Conservation (phyloP, 176 grass and related monocot species). For the Elaeis guineensis region DNA sequence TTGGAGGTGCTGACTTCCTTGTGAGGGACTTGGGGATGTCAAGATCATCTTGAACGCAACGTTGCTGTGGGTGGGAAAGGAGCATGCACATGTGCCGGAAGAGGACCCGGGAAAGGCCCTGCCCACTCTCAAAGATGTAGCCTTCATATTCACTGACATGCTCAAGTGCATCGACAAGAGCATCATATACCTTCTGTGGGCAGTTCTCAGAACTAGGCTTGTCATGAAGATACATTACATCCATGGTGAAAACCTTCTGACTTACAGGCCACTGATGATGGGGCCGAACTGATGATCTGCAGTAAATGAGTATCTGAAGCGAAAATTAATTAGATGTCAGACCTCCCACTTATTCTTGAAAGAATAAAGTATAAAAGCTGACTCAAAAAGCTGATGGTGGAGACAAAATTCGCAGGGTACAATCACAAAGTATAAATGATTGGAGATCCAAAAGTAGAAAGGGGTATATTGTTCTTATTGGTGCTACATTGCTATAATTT, state of each 20-base stretch:
- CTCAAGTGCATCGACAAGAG: conserved; percentile 69
- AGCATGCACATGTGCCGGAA: conserved; percentile 74
- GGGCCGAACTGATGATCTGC: conserved; percentile 64
- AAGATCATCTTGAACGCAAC: conserved; percentile 82
- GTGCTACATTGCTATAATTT: too few species aligned
- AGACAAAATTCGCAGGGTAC: too few species aligned
- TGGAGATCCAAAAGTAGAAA: too few species aligned
- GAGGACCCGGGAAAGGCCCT: conserved; percentile 61
- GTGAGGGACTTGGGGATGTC: conserved; percentile 63
- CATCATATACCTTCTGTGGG: conserved; percentile 83
- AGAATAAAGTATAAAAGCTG: too few species aligned
- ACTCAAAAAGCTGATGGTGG: too few species aligned
- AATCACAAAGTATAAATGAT: too few species aligned
- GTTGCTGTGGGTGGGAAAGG: conserved; percentile 57
- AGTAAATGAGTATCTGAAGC: conserved; percentile 85
- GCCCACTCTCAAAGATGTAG: conserved; percentile 80
- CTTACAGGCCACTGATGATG: conserved; percentile 71
- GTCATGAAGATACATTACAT: conserved; percentile 81
- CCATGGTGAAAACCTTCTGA: conserved; percentile 82
- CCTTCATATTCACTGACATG: conserved; percentile 91
- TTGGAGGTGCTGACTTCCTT: conserved; percentile 31
- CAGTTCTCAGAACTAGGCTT: conserved; percentile 75
- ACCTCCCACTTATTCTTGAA: too few species aligned
- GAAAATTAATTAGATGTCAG: neutral
- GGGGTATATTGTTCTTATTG: too few species aligned